Base-by-base conservation (phyloP, 345 rosid genomes). In the Euphorbia peplus region DNA sequence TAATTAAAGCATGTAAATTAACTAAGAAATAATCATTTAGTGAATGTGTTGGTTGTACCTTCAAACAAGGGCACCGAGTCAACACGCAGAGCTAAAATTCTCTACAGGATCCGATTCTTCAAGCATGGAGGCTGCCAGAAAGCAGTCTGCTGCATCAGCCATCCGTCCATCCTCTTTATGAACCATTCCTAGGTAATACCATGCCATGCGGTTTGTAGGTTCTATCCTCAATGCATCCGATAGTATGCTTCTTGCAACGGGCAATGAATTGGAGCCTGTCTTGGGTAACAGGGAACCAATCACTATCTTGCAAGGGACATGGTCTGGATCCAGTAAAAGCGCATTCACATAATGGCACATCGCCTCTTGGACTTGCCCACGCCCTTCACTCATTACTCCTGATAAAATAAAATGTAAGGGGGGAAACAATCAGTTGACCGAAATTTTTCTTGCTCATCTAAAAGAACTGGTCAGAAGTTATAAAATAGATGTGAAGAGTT, bases 51-150 rank as follows among this genome's bases (percentile, higher is more conserved):
- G 13, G 19, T 15, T 62, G 13, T 48, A 74, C 83, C 78, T 84
- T 41, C 41, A 14, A 64, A 19, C 24, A 46, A 35, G 28, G 15
- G 30, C 30, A 42, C 47, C 8, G 22, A 1, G 35, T 90, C 74
- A 90, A 75, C 70, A 70, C 67, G 87, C 35, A 58, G 96, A 85
- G 75, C 83, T 81, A 81, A 93, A 93, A 81, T 86, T 88, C 74
- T 93, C 97, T 39, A 93, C 73, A 5, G 97, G 97, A 76, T 93
- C 91, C 3, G 92, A 88, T 53, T 91, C 97, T 78, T 91, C 95
- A 48, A 93, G 98, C 91, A 93, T 86, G 30, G 91, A 84, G 55
- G 98, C 95, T 48, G 98, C 98, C 80, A 88, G 95, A 80, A 93
- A 90, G 81, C 96, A 89, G 66, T 93, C 97, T 14, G 81, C 76